Percentiles rank a stretch among this genome's conserved stretches.
phyloP scores from a whole-genome alignment of 164 flowering plant species.

The Brasenia schreberi region DNA sequence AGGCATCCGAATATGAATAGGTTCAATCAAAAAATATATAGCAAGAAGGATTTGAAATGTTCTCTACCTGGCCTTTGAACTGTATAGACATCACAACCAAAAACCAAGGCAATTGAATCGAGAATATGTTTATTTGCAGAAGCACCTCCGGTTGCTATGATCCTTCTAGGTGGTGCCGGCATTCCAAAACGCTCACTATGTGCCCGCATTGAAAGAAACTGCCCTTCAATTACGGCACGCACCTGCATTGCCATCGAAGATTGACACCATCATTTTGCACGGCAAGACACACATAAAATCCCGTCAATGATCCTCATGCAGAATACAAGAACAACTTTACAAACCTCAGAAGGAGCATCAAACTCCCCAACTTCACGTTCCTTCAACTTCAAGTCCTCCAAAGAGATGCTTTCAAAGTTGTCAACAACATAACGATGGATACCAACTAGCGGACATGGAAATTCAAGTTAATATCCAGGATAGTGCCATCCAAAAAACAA shows the following conservation, averaged over 20 bases:
- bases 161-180: slow-evolving; percentile 81
- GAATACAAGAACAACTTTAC: slow-evolving; percentile 4
- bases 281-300: background rate
- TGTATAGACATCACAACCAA: slow-evolving; percentile 75
- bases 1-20: background rate
- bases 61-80: slow-evolving; percentile 67
- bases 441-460: slow-evolving; percentile 41
- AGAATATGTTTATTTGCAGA: slow-evolving; percentile 72
- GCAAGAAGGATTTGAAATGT: background rate
- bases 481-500: too few relatives aligned
- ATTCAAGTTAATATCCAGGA: background rate
- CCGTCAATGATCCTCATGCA: background rate
- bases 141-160: slow-evolving; percentile 97
- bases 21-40: background rate
- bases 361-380: slow-evolving; percentile 62
- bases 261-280: too few relatives aligned
- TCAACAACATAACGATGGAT: slow-evolving; percentile 61
- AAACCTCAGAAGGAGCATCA: slow-evolving; percentile 89
- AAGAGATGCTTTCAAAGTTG: slow-evolving; percentile 27
- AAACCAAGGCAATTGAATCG: slow-evolving; percentile 49
- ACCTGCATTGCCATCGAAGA: slow-evolving; percentile 28
- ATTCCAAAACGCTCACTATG: slow-evolving; percentile 88
- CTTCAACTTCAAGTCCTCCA: slow-evolving; percentile 32
- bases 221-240: slow-evolving; percentile 82
- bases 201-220: slow-evolving; percentile 80